Evolutionary conservation across 2,329 filamentous ascomycete species (phyloP), one percentile per base, ranked within the genome.

Genomic region (Claviceps humidiphila): DNA sequence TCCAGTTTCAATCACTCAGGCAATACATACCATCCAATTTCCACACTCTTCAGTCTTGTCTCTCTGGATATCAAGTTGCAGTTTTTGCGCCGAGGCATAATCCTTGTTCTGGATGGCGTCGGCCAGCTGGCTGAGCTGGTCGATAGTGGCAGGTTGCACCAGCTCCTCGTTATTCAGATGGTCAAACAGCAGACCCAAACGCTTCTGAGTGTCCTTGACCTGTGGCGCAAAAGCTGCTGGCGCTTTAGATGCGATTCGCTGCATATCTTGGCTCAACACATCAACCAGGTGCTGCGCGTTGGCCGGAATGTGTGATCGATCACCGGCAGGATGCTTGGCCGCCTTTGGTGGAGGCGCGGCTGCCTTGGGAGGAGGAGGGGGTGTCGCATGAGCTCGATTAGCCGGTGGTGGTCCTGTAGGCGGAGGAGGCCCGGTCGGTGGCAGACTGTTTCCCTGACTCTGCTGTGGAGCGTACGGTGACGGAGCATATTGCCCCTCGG

Each of bases 141-240:
- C 74, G 49, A 90, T 78, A 0, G 86, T 96, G 61, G 87, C 84
- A 1, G 86, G 80, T 71, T 85, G 87, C 51, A 97, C 75, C 42
- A 96, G 74, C 63, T 97, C 90, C 63, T 90, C 86, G 59, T 97
- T 97, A 76, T 97, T 98, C 47, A 98, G 75, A 67, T 96, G 89
- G 64, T 98, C 91, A 66, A 96, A 97, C n/a, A 98, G 74, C 49
- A 96, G 83, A 61, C 87, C 87, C 54, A 98, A 77, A 30, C 93
- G 83, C 71, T 95, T 95, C 66, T 95, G 88, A 2, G 90, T 93
- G 65, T 97, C 93, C 61, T 89, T 87, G 20, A 98, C 89, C 66
- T 97, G 90, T 14, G 83, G 78, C 57, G 87, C 84, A 71, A 93
- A 96, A 16, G 84, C 83, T n/a, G 84, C 74, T 17, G 93, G 93